Base-by-base conservation (phyloP, 1,139 yeast genomes). In the Lodderomyces metapsilosis region DNA sequence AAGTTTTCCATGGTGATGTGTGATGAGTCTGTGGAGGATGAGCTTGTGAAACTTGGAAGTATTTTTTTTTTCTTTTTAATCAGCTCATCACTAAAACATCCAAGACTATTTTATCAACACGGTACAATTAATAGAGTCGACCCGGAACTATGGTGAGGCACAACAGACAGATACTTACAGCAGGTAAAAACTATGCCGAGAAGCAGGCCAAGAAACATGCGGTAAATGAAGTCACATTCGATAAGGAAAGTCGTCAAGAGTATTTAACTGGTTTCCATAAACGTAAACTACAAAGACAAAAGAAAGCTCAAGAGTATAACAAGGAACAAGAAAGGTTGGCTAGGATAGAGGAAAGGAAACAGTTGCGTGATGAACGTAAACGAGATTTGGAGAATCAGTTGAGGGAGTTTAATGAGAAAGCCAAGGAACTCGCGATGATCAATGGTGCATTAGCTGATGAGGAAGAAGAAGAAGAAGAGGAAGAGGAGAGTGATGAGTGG, bases 201-300 rank as follows among this genome's bases (percentile, higher is more conserved):
- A 72, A 79, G 62, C 66, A 86, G 67, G 67, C 78, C 45, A 81
- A 78, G 53, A 78, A 78, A 54, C 81, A 77, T 52, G 76, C 88
- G 24, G 89, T 83, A 3, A 89, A 79, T 27, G 96, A 88, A 58
- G 94, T 91, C 27, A 79, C 77, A 2, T 91, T 88, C 59, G 92
- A 91, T 63, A 78, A 80, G 51, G 85, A 78, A 30, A 76, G 82
- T 20, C 70, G 96, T 59, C 65, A 71, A 30, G 96, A 91, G 46
- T 92, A 83, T 61, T 69, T 92, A 52, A 92, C 97, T 1, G 98
- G 98, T 25, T 92, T 92, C 60, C 98, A 92, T 62, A 92, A 92
- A 65, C 78, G 98, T 57, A 92, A 92, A 62, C 59, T 91, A 16
- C 86, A 86, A 56, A 76, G 98, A 60, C 87, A 86, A 64, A 91